Evolutionary conservation across 1,284 basidiomycete species (phyloP), one percentile per base, ranked within the genome.

Genomic region (Pholiota adiposa): DNA sequence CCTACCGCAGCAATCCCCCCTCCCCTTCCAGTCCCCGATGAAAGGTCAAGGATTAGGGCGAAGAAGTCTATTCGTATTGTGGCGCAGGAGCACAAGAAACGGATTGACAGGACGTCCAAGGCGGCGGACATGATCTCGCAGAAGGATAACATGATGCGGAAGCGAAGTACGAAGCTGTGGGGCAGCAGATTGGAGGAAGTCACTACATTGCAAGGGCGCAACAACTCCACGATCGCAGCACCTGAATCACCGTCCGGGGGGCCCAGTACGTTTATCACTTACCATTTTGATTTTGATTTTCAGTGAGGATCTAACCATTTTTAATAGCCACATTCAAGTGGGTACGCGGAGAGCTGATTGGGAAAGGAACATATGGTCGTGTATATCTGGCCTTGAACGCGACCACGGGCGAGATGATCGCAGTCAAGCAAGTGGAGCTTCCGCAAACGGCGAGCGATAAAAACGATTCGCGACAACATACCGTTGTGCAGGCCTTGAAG

Each of bases 321-420:
- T 50, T 51, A 52, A 66, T 50, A 94, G 93, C 89, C 44, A 96
- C 96, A 38, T 97, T 98, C 82, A 96, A 96, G 72, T 99, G 97
- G 97, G 94, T 98, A 54, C 94, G 97, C 70, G 97, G 97, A 62
- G 95, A 98, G 74, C 81, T 98, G 46, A 98, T 99, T 65, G 97
- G 97, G 43, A 95, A 93, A 70, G 97, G 97, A 23, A 97, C 96
- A 3, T 99, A 96, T 70, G 97, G 97, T 6, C 87, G 93, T 52
- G 97, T 99, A 29, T 99, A 98, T 71, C 87, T 98, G 51, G 97
- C 95, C 18, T 80, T 99, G 63, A 99, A 99, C 73, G 94, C 93
- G n/a, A 97, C 94, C 1, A 98, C 96, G 0, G 97, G 97, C 58
- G 97, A 99, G 75, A 97, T 98, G 93, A 96, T 99, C 68, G 97